Base-by-base conservation (phyloP, 2,329 filamentous ascomycete genomes). In the Aureobasidium lini region DNA sequence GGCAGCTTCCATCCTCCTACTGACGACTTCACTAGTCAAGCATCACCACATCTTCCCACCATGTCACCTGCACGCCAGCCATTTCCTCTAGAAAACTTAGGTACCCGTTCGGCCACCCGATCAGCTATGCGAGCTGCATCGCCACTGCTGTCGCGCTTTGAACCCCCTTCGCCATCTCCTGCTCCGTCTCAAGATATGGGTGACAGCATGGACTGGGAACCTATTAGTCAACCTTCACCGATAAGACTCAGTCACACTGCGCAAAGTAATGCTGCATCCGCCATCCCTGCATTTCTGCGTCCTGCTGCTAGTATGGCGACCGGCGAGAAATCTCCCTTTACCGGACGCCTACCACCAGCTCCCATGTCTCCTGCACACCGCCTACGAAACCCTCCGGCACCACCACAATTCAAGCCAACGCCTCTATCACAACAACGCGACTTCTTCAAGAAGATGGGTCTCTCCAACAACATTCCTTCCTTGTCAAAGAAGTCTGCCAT, bases 171-270 rank as follows among this genome's bases (percentile, higher is more conserved):
- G 16, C 54, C 47, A 16, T 44, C 48, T 36, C 54, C 60, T 7
- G 52, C 36, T 18, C 34, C 32, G 40, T 57, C 28, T 36, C 23
- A 66, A 1, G 66, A 70, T 28, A 62, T 66, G 60, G 75, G 75
- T 1, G 82, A 87, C 40, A 80, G 81, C 59, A 91, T 92, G 88
- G 88, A 91, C 67, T 90, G 87, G 84, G 82, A 84, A 2, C 85
- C 86, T 0, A 40, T 50, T 6, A 52, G 57, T 23, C 60, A 59
- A 11, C 32, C 52, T 6, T 54, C 49, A 10, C 59, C 59, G 5
- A 44, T 56, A 18, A 40, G 54, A 39, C 43, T 43, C 9, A 40
- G 15, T 11, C 43, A 29, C 18, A 32, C 18, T 13, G 18, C n/a
- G 60, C 65, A 58, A 58, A 49, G 34, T 42, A 60, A 37, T 60